These are phyloP conservation scores for Acanthamoeba quina DNA, from an alignment of 208 protist species.

Conservation along the genomic window DNA sequence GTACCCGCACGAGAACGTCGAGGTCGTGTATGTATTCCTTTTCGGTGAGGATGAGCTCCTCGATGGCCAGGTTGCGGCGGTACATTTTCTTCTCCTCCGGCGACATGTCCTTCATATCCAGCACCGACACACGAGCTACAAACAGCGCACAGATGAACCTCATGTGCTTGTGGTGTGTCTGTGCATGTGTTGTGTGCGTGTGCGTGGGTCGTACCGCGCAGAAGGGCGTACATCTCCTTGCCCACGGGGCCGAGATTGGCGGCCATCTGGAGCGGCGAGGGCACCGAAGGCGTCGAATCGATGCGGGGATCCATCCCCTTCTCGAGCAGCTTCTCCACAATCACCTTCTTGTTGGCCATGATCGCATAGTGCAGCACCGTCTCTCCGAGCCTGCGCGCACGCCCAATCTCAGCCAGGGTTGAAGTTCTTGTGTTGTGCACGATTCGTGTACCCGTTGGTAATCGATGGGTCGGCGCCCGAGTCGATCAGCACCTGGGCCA, in stretches of 20 bases:
- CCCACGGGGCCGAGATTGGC: not conserved
- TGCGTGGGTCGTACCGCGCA: slow-evolving; percentile 5
- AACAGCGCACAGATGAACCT: not conserved
- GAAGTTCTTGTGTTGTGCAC: not conserved
- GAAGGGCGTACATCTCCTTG: slow-evolving; percentile 52
- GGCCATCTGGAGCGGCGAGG: slow-evolving; percentile 43
- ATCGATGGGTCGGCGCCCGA: slow-evolving; percentile 5
- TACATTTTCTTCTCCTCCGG: slow-evolving; percentile 46
- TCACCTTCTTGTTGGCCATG: slow-evolving; percentile 57
- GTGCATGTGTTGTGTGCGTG: not conserved
- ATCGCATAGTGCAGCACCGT: slow-evolving; percentile 71
- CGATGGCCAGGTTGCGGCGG: slow-evolving; percentile 61
- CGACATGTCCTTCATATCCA: slow-evolving; percentile 74
- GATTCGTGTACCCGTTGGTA: slow-evolving; percentile 10
- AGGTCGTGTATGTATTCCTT: slow-evolving; percentile 74
- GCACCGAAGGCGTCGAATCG: not conserved
- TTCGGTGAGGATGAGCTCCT: slow-evolving; percentile 71
- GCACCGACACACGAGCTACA: slow-evolving; percentile 26
- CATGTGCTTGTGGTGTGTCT: not conserved
- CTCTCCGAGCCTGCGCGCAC: not conserved
- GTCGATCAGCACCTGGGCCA: slow-evolving; percentile 36
- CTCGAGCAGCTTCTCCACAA: slow-evolving; percentile 67
- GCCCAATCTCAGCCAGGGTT: not conserved
- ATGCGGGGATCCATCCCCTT: slow-evolving; percentile 44
- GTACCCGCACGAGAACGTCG: slow-evolving; percentile 47